These are phyloP conservation scores for Pyrus hybrid DNA, from an alignment of 331 rosid species.

Conservation along the genomic window DNA sequence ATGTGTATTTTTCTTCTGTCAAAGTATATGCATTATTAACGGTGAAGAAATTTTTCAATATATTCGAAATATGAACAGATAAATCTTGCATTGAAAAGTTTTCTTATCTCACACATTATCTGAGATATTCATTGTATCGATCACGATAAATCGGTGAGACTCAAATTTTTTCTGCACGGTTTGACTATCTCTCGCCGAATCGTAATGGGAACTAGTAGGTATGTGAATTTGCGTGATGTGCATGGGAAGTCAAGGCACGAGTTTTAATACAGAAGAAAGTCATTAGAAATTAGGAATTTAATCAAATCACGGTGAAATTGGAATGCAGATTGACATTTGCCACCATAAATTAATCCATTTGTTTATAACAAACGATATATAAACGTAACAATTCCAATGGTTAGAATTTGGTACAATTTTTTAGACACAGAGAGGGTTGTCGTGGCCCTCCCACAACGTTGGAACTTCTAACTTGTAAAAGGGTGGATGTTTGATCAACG, in stretches of 20 bases:
- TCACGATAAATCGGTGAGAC: too few relatives aligned
- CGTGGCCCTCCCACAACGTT: not conserved
- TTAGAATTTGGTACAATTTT: not conserved
- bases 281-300: not conserved
- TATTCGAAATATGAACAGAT: rapidly evolving
- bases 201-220: not conserved
- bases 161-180: not conserved
- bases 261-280: too few relatives aligned
- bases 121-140: too few relatives aligned
- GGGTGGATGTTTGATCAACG: not conserved
- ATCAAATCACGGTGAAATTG: not conserved
- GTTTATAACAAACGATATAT: too few relatives aligned
- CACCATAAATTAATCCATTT: too few relatives aligned
- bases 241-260: not conserved
- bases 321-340: not conserved
- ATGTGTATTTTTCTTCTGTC: not conserved
- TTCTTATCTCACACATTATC: not conserved
- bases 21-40: not conserved
- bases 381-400: too few relatives aligned
- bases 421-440: not conserved
- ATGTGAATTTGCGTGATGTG: not conserved
- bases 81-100: rapidly evolving
- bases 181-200: not conserved
- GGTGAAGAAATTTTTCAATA: too few relatives aligned
- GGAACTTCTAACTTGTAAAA: too few relatives aligned